Evolutionary conservation across 768 basidiomycete species (phyloP).

Genomic region (Phanerochaete carnosa): DNA sequence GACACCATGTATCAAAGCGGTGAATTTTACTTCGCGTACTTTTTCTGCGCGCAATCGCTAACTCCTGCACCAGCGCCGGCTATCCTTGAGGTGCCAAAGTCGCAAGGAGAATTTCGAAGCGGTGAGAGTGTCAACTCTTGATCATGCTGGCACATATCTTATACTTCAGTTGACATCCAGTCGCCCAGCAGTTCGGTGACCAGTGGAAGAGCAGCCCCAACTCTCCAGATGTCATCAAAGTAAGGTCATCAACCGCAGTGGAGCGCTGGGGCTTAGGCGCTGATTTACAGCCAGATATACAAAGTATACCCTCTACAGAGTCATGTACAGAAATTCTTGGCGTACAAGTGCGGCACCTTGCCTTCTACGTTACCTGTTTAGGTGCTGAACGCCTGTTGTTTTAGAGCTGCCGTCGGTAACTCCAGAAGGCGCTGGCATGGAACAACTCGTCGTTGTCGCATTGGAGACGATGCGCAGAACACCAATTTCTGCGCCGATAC

Average conservation of each 20-base stretch:
- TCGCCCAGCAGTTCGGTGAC: conserved; percentile 16
- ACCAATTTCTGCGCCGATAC: background rate
- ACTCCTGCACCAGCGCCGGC: background rate
- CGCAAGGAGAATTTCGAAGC: conserved; percentile 1
- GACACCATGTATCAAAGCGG: background rate
- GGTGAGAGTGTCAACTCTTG: conserved; percentile 6
- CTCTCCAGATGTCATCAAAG: background rate
- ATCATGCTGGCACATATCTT: background rate
- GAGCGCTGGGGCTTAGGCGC: background rate
- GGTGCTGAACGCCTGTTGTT: background rate
- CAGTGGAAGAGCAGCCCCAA: conserved; percentile 17
- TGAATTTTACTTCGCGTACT: background rate
- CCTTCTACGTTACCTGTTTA: background rate
- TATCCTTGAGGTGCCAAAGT: background rate
- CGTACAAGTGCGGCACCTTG: conserved; percentile 16
- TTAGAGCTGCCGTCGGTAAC: background rate
- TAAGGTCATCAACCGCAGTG: background rate
- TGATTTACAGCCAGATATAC: background rate
- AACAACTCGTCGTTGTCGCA: conserved; percentile 1
- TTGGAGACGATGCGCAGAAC: conserved; percentile 2
- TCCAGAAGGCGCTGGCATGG: conserved; percentile 8
- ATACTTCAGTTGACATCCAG: background rate
- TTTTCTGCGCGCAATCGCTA: background rate
- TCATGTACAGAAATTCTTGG: conserved; percentile 14
- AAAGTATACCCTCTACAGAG: conserved; percentile 9